Base-by-base conservation (phyloP, 1,139 yeast genomes). In the Yamadazyma blattariae region DNA sequence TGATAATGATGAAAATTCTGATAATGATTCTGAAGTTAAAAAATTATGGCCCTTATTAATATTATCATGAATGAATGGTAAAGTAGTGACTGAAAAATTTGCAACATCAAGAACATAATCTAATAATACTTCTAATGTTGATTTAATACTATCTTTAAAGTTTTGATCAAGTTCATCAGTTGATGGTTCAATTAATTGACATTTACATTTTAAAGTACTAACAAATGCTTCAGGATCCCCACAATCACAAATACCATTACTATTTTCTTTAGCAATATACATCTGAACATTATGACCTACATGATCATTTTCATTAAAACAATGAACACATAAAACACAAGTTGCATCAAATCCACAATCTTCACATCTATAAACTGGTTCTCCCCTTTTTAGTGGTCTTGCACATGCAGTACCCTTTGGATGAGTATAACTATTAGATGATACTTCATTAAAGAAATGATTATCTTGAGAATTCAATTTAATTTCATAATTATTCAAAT, bases 201-300 rank as follows among this genome's bases (percentile, higher is more conserved):
- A 62, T 30, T 52, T 56, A 56, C 97, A 90, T 36, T 75, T 61
- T 34, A 81, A 62, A 3, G 64, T 59, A 5, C 54, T 56, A 22
- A 65, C 71, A 81, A 95, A 90, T 0, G 96, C 95, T 42, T 82
- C 87, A 0, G 75, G 70, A 53, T 92, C 96, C 2, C 97, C 97
- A 61, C 97, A 92, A 55, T 92, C 97, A 56, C 97, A 92, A 16
- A 82, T 74, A 2, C 90, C 87, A 9, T 72, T 77, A 32, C 67
- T 66, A 6, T 49, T 48, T 1, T 76, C 81, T 2, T 56, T 45
- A 4, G 86, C 71, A 9, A 66, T 62, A 44, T 73, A 72, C 29
- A 77, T 71, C 15, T 67, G 59, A 3, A 84, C 85, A 41, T 74
- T 74, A 52, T 84, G 94, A 31, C 71, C 79, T 12, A 59, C 51